phyloP scores from a whole-genome alignment of 768 basidiomycete species.

The Xerocomellus chrysenteron region DNA sequence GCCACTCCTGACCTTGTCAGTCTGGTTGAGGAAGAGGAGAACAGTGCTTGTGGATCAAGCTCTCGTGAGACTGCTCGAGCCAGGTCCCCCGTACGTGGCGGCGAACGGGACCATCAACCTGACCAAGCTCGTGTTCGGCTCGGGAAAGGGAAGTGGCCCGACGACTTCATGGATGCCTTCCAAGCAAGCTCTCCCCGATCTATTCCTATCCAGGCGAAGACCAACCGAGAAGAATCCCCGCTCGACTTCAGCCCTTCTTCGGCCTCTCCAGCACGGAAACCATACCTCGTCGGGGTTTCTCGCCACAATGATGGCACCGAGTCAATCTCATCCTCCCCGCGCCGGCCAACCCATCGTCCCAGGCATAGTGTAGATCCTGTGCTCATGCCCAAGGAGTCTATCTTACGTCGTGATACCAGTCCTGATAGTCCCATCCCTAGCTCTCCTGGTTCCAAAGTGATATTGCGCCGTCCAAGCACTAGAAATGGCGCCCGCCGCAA shows the following conservation, averaged over 20 bases:
- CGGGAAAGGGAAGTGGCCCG: constrained; percentile 81
- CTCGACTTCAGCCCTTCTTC: constrained; percentile 36
- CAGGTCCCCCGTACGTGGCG: constrained; percentile 18
- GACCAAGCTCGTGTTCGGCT: constrained; percentile 50
- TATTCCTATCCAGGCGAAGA: constrained; percentile 26
- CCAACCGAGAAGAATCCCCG: constrained; percentile 23
- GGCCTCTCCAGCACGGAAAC: constrained; percentile 52
- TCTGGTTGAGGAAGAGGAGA: constrained; percentile 70
- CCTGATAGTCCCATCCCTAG: constrained; percentile 48
- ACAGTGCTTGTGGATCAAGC: constrained; percentile 47
- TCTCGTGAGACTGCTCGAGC: constrained; percentile 34
- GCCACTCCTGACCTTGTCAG: constrained; percentile 60
- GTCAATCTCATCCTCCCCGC: constrained; percentile 34
- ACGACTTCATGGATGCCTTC: constrained; percentile 71
- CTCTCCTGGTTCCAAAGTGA: constrained; percentile 40
- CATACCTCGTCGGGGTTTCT: constrained; percentile 49
- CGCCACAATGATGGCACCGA: constrained; percentile 49
- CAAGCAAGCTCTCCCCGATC: constrained; percentile 32
- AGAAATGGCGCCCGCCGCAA: constrained; percentile 48
- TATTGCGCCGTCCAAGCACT: constrained; percentile 59
- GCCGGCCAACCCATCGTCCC: constrained; percentile 63
- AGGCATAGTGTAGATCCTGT: constrained; percentile 61
- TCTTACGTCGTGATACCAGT: constrained; percentile 53
- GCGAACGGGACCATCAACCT: constrained; percentile 23
- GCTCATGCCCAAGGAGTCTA: constrained; percentile 49